A percentile compares a stretch with the other conserved stretches of the same genome.
Evolutionary conservation across 192 early-diverging fungal genomes (phyloP).

Genomic region (Powellomyces hirtus): DNA sequence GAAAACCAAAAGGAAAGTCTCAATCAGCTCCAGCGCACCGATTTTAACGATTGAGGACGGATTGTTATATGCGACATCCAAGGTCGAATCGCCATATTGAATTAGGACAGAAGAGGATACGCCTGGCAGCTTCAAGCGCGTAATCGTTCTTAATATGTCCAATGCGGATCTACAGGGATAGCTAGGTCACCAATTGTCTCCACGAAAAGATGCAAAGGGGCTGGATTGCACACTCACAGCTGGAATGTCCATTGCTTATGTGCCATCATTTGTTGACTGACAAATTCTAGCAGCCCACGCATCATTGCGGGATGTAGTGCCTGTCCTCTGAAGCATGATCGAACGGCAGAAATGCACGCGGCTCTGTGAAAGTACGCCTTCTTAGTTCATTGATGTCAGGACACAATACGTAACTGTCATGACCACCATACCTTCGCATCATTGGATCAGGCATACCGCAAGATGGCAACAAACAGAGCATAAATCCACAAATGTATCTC

Average conservation of each 20-base stretch:
- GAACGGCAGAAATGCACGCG: constrained; percentile 40
- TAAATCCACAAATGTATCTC: constrained; percentile 52
- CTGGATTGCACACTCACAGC: constrained; percentile 44
- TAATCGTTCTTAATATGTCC: constrained; percentile 47
- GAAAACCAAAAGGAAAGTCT: constrained; percentile 52
- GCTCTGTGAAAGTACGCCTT: constrained; percentile 29
- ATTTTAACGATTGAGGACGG: constrained; percentile 48
- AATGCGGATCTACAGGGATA: constrained; percentile 49
- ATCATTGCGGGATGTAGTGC: constrained; percentile 40
- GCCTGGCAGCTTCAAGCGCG: constrained; percentile 50
- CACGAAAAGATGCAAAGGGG: background rate
- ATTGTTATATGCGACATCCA: constrained; percentile 53
- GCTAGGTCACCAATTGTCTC: no score
- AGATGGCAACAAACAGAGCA: constrained; percentile 52
- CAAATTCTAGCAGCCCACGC: constrained; percentile 50
- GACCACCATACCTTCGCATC: constrained; percentile 38
- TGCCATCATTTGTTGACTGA: constrained; percentile 50
- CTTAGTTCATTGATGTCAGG: no score
- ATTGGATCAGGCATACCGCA: constrained; percentile 54
- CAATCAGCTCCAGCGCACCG: constrained; percentile 50
- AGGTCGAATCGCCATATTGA: constrained; percentile 50
- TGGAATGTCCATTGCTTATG: constrained; percentile 59
- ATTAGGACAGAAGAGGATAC: constrained; percentile 43
- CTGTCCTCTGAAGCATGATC: constrained; percentile 46
- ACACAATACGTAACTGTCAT: no score